Evolutionary conservation across 2,329 filamentous ascomycete species (phyloP).

Genomic region (Fusarium verrucosum): DNA sequence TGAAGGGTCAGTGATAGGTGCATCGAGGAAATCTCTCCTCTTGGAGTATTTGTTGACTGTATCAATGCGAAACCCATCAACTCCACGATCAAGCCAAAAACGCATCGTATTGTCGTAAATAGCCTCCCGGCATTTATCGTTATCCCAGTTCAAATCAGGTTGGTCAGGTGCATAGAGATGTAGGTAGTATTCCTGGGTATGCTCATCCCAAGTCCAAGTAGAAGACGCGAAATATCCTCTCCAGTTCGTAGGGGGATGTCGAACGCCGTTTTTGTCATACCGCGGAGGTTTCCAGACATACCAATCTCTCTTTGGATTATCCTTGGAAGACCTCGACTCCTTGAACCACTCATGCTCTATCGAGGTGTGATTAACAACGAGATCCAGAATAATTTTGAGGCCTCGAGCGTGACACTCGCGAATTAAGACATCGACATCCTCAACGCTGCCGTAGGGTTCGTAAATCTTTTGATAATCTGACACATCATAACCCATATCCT

Average conservation of each 20-base stretch:
- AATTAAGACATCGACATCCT: slow-evolving; percentile 73
- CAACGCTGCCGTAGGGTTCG: slow-evolving; percentile 71
- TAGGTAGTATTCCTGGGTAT: slow-evolving; percentile 63
- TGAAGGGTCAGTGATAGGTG: slow-evolving; percentile 53
- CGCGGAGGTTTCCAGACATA: slow-evolving; percentile 72
- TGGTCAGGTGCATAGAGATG: slow-evolving; percentile 74
- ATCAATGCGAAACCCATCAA: slow-evolving; percentile 73
- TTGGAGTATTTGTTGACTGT: slow-evolving; percentile 75
- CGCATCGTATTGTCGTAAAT: slow-evolving; percentile 73
- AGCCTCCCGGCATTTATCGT: slow-evolving; percentile 69
- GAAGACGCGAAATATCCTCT: slow-evolving; percentile 56
- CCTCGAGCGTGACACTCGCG: slow-evolving; percentile 64
- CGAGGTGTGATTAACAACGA: slow-evolving; percentile 77
- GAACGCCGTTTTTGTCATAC: slow-evolving; percentile 61
- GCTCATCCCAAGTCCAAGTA: slow-evolving; percentile 64
- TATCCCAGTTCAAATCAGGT: slow-evolving; percentile 83
- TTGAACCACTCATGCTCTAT: slow-evolving; percentile 67
- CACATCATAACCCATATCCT: slow-evolving; percentile 80
- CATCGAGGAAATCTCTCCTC: slow-evolving; percentile 64
- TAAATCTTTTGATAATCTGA: slow-evolving; percentile 74
- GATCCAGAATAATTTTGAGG: slow-evolving; percentile 75
- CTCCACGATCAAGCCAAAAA: slow-evolving; percentile 77
- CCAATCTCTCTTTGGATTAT: slow-evolving; percentile 66
- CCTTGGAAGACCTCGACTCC: slow-evolving; percentile 60
- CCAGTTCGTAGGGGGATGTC: slow-evolving; percentile 69